A percentile compares a stretch with the other conserved stretches of the same genome.
Evolutionary conservation across 1,284 basidiomycete species (phyloP).

Genomic region (Jaminaea rosea): DNA sequence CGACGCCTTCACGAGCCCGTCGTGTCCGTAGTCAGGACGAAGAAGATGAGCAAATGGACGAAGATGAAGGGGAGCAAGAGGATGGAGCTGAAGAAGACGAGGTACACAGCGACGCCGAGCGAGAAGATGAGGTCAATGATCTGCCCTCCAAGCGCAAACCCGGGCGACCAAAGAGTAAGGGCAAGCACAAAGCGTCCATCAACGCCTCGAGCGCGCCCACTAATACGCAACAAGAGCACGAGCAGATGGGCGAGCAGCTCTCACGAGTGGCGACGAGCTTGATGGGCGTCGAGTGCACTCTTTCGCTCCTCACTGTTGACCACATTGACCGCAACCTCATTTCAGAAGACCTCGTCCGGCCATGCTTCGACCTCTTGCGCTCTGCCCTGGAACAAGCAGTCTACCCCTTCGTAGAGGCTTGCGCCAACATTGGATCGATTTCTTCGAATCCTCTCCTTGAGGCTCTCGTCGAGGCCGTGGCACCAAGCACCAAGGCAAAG

Average conservation of each 20-base stretch:
- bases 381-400: constrained; percentile 68
- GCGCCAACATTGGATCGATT: constrained; percentile 17
- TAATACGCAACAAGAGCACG: background rate
- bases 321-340: constrained; percentile 66
- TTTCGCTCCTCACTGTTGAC: constrained; percentile 67
- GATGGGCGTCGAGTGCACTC: constrained; percentile 69
- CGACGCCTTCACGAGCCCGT: background rate
- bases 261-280: constrained; percentile 59
- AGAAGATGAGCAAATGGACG: constrained; percentile 12
- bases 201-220: background rate
- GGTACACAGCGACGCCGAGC: background rate
- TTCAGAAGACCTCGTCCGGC: constrained; percentile 79
- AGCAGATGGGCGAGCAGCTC: constrained; percentile 59
- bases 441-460: constrained; percentile 31
- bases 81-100: background rate
- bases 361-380: constrained; percentile 67
- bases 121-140: background rate
- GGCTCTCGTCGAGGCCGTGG: constrained; percentile 44
- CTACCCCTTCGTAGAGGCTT: constrained; percentile 76
- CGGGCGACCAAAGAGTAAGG: background rate
- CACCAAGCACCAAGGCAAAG: constrained; percentile 12
- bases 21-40: background rate
- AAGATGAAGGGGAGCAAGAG: constrained; percentile 8
- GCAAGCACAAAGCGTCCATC: background rate
- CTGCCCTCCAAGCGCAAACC: background rate